Conservation (phyloP, 2,329 filamentous ascomycete species). For the Colletotrichum horii region DNA sequence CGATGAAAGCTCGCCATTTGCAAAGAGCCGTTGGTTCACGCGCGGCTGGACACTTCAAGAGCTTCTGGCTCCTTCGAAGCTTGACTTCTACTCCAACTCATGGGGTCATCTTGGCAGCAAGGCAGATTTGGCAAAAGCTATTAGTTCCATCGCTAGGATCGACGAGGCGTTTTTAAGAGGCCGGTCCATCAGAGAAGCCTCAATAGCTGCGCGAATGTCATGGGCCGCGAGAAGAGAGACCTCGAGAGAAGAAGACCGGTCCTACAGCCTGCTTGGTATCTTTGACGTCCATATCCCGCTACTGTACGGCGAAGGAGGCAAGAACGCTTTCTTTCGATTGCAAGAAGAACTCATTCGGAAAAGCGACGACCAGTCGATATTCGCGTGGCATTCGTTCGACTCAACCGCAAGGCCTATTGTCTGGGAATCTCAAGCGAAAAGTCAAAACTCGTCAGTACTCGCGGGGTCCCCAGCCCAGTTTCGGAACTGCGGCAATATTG, state of each 20-base stretch:
- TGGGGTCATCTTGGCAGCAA: neutral
- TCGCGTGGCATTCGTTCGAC: neutral
- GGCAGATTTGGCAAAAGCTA: neutral
- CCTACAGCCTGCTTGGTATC: neutral
- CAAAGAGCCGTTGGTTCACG: constrained; percentile 23
- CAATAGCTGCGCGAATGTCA: neutral
- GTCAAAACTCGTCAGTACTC: too few species aligned
- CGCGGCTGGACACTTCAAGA: constrained; percentile 29
- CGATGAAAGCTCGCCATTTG: constrained; percentile 1
- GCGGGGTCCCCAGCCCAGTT: too few species aligned
- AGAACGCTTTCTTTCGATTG: neutral
- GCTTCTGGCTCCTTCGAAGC: constrained; percentile 25
- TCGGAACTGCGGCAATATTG: too few species aligned
- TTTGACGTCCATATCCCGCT: neutral
- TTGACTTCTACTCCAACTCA: constrained; percentile 23
- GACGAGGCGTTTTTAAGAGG: neutral
- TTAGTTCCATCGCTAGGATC: neutral
- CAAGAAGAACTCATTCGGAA: neutral
- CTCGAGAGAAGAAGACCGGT: neutral
- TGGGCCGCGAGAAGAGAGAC: neutral
- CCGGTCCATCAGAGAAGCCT: neutral
- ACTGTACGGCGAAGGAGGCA: neutral
- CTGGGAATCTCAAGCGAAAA: too few species aligned
- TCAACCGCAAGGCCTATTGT: too few species aligned
- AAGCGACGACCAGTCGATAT: neutral